phyloP scores from a whole-genome alignment of 345 rosid genomes.

The Syzygium grande region DNA sequence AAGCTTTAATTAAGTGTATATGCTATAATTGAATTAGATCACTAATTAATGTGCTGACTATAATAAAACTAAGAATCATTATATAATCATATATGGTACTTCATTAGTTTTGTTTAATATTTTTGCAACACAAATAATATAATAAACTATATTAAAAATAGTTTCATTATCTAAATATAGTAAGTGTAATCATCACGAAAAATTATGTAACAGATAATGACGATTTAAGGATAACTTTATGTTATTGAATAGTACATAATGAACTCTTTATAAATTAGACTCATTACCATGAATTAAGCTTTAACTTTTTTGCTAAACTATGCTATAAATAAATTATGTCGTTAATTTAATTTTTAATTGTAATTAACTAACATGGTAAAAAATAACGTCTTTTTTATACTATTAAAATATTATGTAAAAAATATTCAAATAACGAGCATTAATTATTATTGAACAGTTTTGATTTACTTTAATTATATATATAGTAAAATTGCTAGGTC shows the following conservation, averaged over 20 bases:
- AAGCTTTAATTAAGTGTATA: not conserved
- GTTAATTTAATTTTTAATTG: too few relatives aligned
- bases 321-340: too few relatives aligned
- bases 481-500: not conserved
- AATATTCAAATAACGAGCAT: not conserved
- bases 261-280: not conserved
- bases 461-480: not conserved
- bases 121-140: not conserved
- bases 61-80: not conserved
- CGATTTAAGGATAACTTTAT: not conserved
- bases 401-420: not conserved
- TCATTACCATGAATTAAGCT: too few relatives aligned
- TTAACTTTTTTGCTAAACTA: too few relatives aligned
- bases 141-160: not conserved
- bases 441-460: too few relatives aligned
- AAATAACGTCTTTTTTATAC: not conserved
- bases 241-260: not conserved
- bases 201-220: not conserved
- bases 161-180: not conserved
- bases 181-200: not conserved
- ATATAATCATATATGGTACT: not conserved
- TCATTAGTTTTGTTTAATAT: not conserved
- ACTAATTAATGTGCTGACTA: not conserved
- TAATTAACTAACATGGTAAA: too few relatives aligned
- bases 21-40: not conserved